These are phyloP conservation scores for Parsonsia alboflavescens DNA, from an alignment of 257 asterid species.

Conservation along the genomic window DNA sequence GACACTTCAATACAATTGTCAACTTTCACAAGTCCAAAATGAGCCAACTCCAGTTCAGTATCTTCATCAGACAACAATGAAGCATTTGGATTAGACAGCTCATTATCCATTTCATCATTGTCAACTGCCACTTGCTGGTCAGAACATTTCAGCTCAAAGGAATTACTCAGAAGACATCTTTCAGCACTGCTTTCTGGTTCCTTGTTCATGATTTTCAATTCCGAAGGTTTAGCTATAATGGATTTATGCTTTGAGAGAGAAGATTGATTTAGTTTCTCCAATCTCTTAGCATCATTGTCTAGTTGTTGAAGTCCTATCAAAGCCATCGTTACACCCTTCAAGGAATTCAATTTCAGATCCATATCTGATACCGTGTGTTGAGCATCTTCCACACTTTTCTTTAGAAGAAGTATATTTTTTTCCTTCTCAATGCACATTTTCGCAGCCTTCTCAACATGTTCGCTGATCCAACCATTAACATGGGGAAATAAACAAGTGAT, in stretches of 20 bases:
- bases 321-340: conserved; percentile 66
- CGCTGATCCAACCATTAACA: conserved; percentile 58
- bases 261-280: not conserved
- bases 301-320: conserved; percentile 55
- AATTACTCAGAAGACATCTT: conserved; percentile 15
- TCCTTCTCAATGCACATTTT: conserved; percentile 67
- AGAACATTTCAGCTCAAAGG: conserved; percentile 20
- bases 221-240: conserved; percentile 20
- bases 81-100: conserved; percentile 13
- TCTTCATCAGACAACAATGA: conserved; percentile 22
- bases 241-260: conserved; percentile 19
- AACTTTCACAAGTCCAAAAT: conserved; percentile 25
- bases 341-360: conserved; percentile 59
- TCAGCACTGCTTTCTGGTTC: conserved; percentile 25
- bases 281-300: conserved; percentile 23
- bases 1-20: conserved; percentile 22
- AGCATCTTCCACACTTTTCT: conserved; percentile 73
- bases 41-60: conserved; percentile 27
- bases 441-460: conserved; percentile 69
- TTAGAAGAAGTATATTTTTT: conserved; percentile 53
- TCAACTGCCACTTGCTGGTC: conserved; percentile 17
- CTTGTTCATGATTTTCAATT: conserved; percentile 18
- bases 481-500: conserved; percentile 57
- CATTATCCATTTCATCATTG: conserved; percentile 18
- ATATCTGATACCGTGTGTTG: conserved; percentile 52